Evolutionary conservation across 441 rosid species (phyloP), one percentile per base, ranked within the genome.

Genomic region (Eutrema salsugineum): DNA sequence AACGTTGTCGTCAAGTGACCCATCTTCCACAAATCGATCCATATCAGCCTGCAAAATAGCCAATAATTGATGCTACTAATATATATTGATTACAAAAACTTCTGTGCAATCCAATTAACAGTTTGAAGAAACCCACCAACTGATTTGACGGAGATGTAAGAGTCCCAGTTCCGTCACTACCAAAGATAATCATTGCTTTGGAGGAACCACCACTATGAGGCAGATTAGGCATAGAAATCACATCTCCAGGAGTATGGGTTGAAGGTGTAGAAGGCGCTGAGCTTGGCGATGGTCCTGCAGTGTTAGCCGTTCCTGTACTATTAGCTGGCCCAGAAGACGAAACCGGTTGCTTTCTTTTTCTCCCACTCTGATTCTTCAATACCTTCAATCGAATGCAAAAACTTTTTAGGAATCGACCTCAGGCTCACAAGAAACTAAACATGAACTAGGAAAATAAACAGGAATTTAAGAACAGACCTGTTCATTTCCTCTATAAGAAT

Each of bases 201-300:
- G 97, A 90, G 61, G 94, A 86, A 78, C 86, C 79, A 70, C 87
- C 88, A 76, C 74, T 83, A 72, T 82, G 96, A 46, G 90, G 94
- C 81, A 89, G 49, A 76, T 88, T 78, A 51, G 98, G 89, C 87
- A 90, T 83, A 10, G 94, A 90, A 58, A 90, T 81, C 75, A 83
- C 88, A 83, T 94, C 96, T 48, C 94, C 97, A 40, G 97, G 94
- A 51, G 96, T 94, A 77, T 88, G 92, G 66, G 95, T 86, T 20
- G 98, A 88, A 39, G 94, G 98, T 5, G 97, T 89, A 63, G 98
- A 91, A 36, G 93, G 94, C 20, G 94, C 97, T 58, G 93, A 89
- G 83, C 91, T 87, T 28, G 97, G 91, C 54, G 93, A 86, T 12
- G 93, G 95, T 40, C 92, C 97, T 0, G 89, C 84, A n/a, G 94